A percentile compares a stretch with the other conserved stretches of the same genome.
These are phyloP conservation scores for Auricularia cornea DNA, from an alignment of 768 basidiomycete species.

Conservation along the genomic window DNA sequence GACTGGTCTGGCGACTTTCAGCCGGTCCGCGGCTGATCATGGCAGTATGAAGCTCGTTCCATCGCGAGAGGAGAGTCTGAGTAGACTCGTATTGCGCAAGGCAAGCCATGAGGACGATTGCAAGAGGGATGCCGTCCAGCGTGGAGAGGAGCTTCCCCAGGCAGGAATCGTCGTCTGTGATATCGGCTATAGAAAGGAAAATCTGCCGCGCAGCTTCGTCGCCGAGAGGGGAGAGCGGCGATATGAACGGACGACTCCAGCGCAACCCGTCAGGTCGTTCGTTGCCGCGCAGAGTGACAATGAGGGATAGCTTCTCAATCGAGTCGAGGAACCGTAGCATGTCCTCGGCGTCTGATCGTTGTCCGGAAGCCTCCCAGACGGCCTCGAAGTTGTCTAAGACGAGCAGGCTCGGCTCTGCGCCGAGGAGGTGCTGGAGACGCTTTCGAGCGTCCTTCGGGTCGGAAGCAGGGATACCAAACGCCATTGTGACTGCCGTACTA, in stretches of 20 bases:
- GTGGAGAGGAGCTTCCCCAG: slow-evolving; percentile 11
- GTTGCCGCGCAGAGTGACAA: slow-evolving; percentile 16
- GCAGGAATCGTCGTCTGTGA: slow-evolving; percentile 13
- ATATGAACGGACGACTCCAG: slow-evolving; percentile 15
- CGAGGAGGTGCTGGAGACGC: background rate
- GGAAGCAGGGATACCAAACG: background rate
- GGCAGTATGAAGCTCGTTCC: slow-evolving; percentile 1
- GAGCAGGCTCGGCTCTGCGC: slow-evolving; percentile 10
- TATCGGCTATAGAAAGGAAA: slow-evolving; percentile 15
- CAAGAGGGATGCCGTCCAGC: slow-evolving; percentile 16
- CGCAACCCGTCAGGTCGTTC: slow-evolving; percentile 14
- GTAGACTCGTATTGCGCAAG: slow-evolving; percentile 7
- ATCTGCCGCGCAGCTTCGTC: slow-evolving; percentile 10
- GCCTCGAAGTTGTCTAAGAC: slow-evolving; percentile 18
- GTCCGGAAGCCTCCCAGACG: slow-evolving; percentile 12
- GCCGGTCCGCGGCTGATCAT: slow-evolving; percentile 3
- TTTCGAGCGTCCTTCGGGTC: background rate
- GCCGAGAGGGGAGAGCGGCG: slow-evolving; percentile 13
- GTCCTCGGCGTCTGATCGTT: slow-evolving; percentile 13
- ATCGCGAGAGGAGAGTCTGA: slow-evolving; percentile 5
- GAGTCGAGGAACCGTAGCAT: slow-evolving; percentile 9
- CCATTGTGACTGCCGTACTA: background rate
- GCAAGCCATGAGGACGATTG: slow-evolving; percentile 29
- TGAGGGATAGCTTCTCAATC: slow-evolving; percentile 11
- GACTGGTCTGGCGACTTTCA: slow-evolving; percentile 6